Base-by-base conservation (phyloP, 2,329 filamentous ascomycete species). In the Zymoseptoria passerinii region DNA sequence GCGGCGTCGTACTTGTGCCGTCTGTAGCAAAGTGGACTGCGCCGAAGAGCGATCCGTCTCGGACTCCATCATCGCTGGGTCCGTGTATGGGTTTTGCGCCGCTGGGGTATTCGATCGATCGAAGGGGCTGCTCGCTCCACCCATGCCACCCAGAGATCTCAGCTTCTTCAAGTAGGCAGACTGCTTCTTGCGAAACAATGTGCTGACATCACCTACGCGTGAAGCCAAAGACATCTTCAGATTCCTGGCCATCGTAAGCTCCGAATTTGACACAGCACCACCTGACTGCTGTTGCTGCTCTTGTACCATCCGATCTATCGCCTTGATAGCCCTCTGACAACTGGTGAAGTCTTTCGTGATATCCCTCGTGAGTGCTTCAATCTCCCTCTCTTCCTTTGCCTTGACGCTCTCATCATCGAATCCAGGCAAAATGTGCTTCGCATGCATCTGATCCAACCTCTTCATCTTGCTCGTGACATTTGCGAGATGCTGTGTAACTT, bases 321-420 rank as follows among this genome's bases (percentile, higher is more conserved):
- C 83, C 76, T 95, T 85, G 67, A 99, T 96, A 58, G 89, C 87
- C 60, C 84, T 83, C 73, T 97, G 92, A 72, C 94, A 99, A 56
- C 88, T 83, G 69, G 96, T 91, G 71, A 99, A 99, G 50, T 84
- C 83, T 61, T 84, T 84, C 1, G 94, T 99, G 69, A 99, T 94
- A 61, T 88, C 84, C 74, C 95, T 90, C 0, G 94, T 99, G 68
- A 97, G 78, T 62, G 81, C 80, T 77, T 99, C 94, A 68, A 99
- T 99, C 71, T 95, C 87, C 54, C 83, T 78, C 76, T 97, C 94
- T 73, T 99, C 94, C 61, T 83, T 83, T 72, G 81, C 86, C 76
- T 96, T 94, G 49, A 90, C 83, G 56, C 91, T 89, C 67, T 97
- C 92, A 68, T 99, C 94, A 70, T 97, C 91, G 75, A 99, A 99